Base-by-base conservation (phyloP, 164 flowering plant genomes). In the Chloranthus sessilifolius region DNA sequence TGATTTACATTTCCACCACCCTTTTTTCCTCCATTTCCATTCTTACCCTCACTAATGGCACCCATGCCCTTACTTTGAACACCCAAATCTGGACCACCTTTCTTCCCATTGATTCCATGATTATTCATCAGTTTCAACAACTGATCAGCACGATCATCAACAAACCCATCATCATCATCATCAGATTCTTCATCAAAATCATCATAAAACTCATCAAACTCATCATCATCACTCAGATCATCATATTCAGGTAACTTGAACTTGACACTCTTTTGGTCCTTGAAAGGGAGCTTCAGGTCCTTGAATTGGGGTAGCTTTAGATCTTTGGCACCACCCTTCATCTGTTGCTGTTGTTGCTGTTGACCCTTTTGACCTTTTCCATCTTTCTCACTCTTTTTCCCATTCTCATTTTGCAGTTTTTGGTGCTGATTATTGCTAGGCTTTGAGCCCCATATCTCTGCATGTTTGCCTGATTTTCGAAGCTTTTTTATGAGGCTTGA, bases 391-490 rank as follows among this genome's bases (percentile, higher is more conserved):
- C 58, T 47, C 23, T 77, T 78, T 55, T 74, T 69, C 26, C 75
- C 83, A 58, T 65, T 65, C 34, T 78, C 85, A 57, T 77, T 64
- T 47, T 85, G 88, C 71, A 86, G 47, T 61, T 76, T 73, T 60
- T 85, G 81, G 59, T 77, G 56, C 74, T 85, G 89, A 49, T 70
- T 50, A 63, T 73, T 75, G 45, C 73, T 53, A 26, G 71, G 48
- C 65, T 77, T 78, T 20, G 50, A 79, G 7, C 88, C 92, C 94
- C 95, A 90, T 0, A 90, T 58, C 74, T 82, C 88, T 26, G 91
- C 95, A 76, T 78, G 81, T 52, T 90, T 90, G 3, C 95, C 91
- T 3, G 75, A 59, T 61, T 83, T 87, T 0, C 55, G 58, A 2
- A 90, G 89, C 80, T 87, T 90, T 72, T 81, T 90, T 65, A 90